These are phyloP conservation scores for Globisporangium lucens DNA, from an alignment of 352 stramenopile species.

Conservation along the genomic window DNA sequence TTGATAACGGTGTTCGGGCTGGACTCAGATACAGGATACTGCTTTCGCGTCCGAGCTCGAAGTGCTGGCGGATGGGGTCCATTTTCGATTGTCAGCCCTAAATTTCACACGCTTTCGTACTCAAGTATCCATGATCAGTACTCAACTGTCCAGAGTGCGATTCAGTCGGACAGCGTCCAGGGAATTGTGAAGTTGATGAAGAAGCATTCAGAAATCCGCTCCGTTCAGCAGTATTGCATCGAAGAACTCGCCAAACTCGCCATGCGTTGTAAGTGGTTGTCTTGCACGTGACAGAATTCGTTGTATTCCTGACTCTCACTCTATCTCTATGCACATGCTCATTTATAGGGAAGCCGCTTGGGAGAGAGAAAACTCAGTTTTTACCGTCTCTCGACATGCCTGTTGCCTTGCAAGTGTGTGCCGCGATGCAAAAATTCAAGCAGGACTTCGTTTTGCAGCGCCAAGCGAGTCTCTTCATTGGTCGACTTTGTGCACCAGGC, in stretches of 20 bases:
- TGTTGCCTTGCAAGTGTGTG: conserved; percentile 25
- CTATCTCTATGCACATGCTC: background rate
- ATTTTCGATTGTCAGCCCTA: conserved; percentile 36
- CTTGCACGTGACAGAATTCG: background rate
- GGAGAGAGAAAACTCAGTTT: conserved; percentile 17
- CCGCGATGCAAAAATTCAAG: conserved; percentile 52
- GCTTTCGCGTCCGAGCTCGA: conserved; percentile 57
- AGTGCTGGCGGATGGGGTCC: conserved; percentile 62
- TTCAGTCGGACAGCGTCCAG: conserved; percentile 15
- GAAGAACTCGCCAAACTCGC: conserved; percentile 42
- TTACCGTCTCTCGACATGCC: conserved; percentile 21
- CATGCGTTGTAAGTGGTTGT: conserved; percentile 25
- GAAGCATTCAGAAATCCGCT: conserved; percentile 28
- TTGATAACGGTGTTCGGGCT: conserved; percentile 38
- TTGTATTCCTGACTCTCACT: background rate
- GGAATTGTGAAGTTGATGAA: conserved; percentile 44
- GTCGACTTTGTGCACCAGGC: conserved; percentile 32
- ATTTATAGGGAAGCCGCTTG: background rate
- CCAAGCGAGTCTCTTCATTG: conserved; percentile 39
- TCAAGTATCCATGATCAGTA: conserved; percentile 31
- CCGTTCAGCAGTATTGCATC: conserved; percentile 37
- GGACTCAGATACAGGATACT: conserved; percentile 40
- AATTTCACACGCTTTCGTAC: conserved; percentile 40
- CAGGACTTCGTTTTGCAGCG: conserved; percentile 38
- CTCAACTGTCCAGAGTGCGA: conserved; percentile 25